Conservation (phyloP, 495 filamentous ascomycete species). For the Patellaria atrata region DNA sequence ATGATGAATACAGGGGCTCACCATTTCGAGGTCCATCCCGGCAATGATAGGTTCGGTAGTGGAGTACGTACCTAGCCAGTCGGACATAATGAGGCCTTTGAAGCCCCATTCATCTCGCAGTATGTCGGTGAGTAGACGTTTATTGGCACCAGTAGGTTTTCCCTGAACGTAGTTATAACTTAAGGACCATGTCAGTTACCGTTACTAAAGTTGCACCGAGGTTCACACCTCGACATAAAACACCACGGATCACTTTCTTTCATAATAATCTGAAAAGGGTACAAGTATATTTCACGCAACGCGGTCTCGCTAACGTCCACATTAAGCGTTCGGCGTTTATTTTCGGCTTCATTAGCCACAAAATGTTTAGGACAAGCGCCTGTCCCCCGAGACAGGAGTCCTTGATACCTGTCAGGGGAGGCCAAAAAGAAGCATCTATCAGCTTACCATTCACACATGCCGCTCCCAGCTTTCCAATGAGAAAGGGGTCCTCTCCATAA, state of each 20-base stretch:
- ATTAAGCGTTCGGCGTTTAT: too few relatives aligned
- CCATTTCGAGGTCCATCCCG: slow-evolving; percentile 16
- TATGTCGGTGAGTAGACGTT: slow-evolving; percentile 42
- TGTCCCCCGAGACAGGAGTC: too few relatives aligned
- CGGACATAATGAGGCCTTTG: slow-evolving; percentile 54
- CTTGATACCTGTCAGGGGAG: too few relatives aligned
- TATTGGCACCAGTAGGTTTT: slow-evolving; percentile 48
- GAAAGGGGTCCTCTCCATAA: slow-evolving; percentile 1
- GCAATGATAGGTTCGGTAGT: slow-evolving; percentile 10
- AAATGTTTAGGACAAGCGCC: too few relatives aligned
- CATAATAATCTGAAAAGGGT: slow-evolving; percentile 55
- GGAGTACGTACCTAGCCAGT: slow-evolving; percentile 37
- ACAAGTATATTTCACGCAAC: slow-evolving; percentile 59
- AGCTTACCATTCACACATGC: too few relatives aligned
- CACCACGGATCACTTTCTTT: slow-evolving; percentile 44
- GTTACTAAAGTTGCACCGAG: too few relatives aligned
- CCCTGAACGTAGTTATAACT: slow-evolving; percentile 65
- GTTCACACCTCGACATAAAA: slow-evolving; percentile 45
- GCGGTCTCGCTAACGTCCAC: too few relatives aligned
- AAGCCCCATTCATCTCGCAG: slow-evolving; percentile 54
- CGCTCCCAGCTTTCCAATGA: neutral
- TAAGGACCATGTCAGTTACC: too few relatives aligned
- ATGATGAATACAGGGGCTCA: too few relatives aligned
- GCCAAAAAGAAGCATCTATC: too few relatives aligned
- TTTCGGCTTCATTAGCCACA: too few relatives aligned